Evolutionary conservation across 768 basidiomycete genomes (phyloP).

Genomic region (Lyophyllum semitale): DNA sequence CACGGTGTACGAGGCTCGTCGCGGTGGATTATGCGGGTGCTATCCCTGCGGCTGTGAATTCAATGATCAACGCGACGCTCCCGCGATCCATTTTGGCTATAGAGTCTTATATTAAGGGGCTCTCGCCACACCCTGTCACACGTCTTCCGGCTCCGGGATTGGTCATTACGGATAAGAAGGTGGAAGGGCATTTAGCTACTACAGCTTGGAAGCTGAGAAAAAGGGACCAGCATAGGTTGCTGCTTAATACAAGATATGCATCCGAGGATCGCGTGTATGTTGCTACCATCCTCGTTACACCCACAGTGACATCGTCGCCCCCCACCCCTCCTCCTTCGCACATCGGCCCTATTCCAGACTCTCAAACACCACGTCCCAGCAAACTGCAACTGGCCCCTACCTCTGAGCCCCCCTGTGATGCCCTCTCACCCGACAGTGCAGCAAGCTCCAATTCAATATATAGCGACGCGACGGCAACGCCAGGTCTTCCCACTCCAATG

Average conservation of each 20-base stretch:
- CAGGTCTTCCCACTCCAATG: not conserved
- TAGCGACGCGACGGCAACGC: not conserved
- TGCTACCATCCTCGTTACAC: slow-evolving; percentile 49
- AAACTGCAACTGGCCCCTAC: slow-evolving; percentile 32
- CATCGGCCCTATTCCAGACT: slow-evolving; percentile 23
- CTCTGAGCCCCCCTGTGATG: slow-evolving; percentile 10
- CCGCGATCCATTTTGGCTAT: slow-evolving; percentile 73
- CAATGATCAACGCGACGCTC: slow-evolving; percentile 78
- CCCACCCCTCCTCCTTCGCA: slow-evolving; percentile 9
- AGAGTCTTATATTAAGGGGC: slow-evolving; percentile 71
- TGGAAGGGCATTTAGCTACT: slow-evolving; percentile 42
- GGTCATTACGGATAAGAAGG: slow-evolving; percentile 54
- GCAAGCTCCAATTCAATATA: not conserved
- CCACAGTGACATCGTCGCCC: slow-evolving; percentile 25
- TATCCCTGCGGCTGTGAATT: slow-evolving; percentile 82
- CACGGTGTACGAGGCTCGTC: slow-evolving; percentile 80
- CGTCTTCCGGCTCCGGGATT: slow-evolving; percentile 69
- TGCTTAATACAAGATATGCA: slow-evolving; percentile 57
- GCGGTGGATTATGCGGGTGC: slow-evolving; percentile 87
- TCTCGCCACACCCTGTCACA: slow-evolving; percentile 65
- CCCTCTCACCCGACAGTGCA: not conserved
- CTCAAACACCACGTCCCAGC: slow-evolving; percentile 44
- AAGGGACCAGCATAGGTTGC: slow-evolving; percentile 57
- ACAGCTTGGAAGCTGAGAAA: slow-evolving; percentile 63
- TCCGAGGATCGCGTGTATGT: slow-evolving; percentile 53